phyloP scores from a whole-genome alignment of 78 protist genomes.

The Emiliania huxleyi region DNA sequence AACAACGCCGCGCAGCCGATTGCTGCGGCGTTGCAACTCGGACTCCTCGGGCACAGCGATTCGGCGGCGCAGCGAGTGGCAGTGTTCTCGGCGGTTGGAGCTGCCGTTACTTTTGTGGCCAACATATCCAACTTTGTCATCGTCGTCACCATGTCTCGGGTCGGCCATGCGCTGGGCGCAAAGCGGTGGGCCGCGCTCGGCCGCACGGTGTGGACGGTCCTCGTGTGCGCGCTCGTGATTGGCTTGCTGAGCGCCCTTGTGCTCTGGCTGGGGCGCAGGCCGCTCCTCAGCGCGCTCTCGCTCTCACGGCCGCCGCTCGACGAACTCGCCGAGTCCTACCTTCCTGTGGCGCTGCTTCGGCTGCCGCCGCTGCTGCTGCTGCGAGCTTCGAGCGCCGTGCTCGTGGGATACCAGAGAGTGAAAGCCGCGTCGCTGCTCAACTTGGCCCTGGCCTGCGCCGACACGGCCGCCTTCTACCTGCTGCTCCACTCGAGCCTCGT shows the following conservation, averaged over 20 bases:
- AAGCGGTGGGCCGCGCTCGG: neutral
- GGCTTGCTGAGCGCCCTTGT: neutral
- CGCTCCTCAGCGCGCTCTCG: neutral
- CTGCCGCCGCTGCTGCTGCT: neutral
- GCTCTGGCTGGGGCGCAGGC: neutral
- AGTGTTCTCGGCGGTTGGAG: neutral
- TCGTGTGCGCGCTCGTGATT: neutral
- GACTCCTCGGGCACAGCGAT: neutral
- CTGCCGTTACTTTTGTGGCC: neutral
- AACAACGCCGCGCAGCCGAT: neutral
- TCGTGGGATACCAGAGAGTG: neutral
- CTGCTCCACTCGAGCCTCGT: neutral
- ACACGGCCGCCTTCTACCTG: neutral
- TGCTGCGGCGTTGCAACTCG: neutral
- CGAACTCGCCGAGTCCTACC: neutral
- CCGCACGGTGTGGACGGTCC: neutral
- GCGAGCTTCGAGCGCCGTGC: neutral
- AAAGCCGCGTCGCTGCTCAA: neutral
- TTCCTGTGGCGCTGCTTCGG: neutral
- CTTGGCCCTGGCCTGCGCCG: neutral
- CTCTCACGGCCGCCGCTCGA: neutral
- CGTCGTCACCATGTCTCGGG: neutral
- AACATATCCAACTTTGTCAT: neutral
- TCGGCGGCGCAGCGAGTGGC: neutral
- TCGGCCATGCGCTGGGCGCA: neutral